Base-by-base conservation (phyloP, 148 eudicot genomes). In the Euryodendron excelsum region DNA sequence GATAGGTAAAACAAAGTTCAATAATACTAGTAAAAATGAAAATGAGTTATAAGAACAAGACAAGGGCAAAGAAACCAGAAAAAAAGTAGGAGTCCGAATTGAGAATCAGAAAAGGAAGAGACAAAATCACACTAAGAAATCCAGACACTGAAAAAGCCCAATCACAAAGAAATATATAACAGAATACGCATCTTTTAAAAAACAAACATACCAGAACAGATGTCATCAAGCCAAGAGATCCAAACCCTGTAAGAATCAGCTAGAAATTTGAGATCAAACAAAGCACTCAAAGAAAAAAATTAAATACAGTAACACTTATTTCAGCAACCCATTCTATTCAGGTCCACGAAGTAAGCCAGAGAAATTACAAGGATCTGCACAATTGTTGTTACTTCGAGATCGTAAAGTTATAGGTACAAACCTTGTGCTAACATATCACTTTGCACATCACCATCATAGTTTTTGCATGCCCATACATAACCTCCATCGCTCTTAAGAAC, bases 381-480 rank as follows among this genome's bases (percentile, higher is more conserved):
- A 75, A 74, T 25, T 33, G 1, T 31, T 36, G 15, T 3, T 5
- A 27, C 14, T 4, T 21, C 0, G 27, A 11, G 41, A 27, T n/a
- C 13, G 21, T 1, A 5, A 80, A 74, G 41, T 23, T 39, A 25
- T 8, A 33, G 14, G 52, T 21, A 75, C 84, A 60, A 27, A 90
- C 96, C 96, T 88, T 91, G 96, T 33, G 96, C 96, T 71, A 91
- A 81, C 64, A 91, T 84, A 85, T 90, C 96, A 82, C 96, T 91
- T 83, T 91, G 96, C 77, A 91, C 96, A 83, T 91, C 93, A 20
- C 96, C 96, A 77, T 91, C 96, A 80, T 91, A 91, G 83, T 91
- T 91, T 69, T 91, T 91, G 93, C 93, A 91, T 55, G 96, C 96
- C 96, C 96, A 91, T 52, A 90, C 95, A 80, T 91, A 91, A 77